Base-by-base conservation (phyloP, 805 yeast genomes). In the Trichomonascus vanleenenianus region DNA sequence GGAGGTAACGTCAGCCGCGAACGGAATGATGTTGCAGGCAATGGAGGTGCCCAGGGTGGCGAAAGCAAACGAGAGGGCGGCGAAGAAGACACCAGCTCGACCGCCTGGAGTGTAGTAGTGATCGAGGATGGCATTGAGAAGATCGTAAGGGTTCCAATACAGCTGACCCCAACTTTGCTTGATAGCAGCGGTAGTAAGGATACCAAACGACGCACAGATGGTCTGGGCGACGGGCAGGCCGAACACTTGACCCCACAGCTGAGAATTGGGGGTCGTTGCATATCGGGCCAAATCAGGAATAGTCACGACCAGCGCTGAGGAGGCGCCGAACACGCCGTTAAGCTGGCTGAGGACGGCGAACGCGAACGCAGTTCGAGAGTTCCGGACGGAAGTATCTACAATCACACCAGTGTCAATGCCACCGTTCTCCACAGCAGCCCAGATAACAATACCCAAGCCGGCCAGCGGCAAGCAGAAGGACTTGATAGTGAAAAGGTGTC, bases 401-500 rank as follows among this genome's bases (percentile, higher is more conserved):
- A 43, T 25, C 30, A 31, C 31, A 8, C 16, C 31, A 6, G 45
- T 15, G 25, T 14, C 9, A 19, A 78, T 78, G 32, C 94, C 93
- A 47, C 76, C 74, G 22, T 93, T 84, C 59, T 83, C 81, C 43
- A 75, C 81, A 40, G 85, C 64, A 6, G 94, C 76, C 96, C 96
- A 88, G 31, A 85, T 73, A 52, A 87, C 69, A 57, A 87, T 84
- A 0, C 79, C 85, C 52, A 87, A 68, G 40, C 91, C 94, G 1
- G 91, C 95, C 49, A 81, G 66, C 3, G 95, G 95, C 45, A 85
- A 81, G 38, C 81, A 63, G 52, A 77, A 71, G 2, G 95, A 85
- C 63, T 87, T 87, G 45, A 79, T 75, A 0, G 95, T 82, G 69
- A 86, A 87, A 54, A 87, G 71, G 65, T 85, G 91, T 58, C 93